phyloP scores from a whole-genome alignment of 208 protist genomes.

The Trichomonas gallinae region DNA sequence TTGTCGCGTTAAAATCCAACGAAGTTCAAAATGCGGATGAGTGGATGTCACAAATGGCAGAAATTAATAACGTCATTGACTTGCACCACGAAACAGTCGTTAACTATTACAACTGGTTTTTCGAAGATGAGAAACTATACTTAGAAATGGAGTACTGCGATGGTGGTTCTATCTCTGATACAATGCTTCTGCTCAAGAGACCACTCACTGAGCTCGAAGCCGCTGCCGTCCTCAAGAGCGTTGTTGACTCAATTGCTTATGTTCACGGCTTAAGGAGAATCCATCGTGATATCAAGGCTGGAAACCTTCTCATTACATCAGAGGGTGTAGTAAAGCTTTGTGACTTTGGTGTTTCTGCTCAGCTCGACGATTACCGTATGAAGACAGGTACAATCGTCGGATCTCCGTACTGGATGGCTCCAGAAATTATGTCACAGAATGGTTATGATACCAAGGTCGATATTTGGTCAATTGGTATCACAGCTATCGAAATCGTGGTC shows the following conservation, averaged over 20 bases:
- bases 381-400: slow-evolving; percentile 36
- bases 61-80: slow-evolving; percentile 4
- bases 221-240: slow-evolving; percentile 30
- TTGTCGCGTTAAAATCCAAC: background rate
- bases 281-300: slow-evolving; percentile 39
- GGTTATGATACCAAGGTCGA: slow-evolving; percentile 45
- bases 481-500: slow-evolving; percentile 45
- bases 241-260: slow-evolving; percentile 31
- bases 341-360: slow-evolving; percentile 44
- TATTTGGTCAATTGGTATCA: slow-evolving; percentile 53
- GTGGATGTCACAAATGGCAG: background rate
- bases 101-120: slow-evolving; percentile 5
- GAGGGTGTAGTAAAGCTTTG: slow-evolving; percentile 38
- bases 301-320: slow-evolving; percentile 38
- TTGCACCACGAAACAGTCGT: background rate
- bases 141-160: slow-evolving; percentile 17
- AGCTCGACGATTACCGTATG: slow-evolving; percentile 16
- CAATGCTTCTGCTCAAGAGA: background rate
- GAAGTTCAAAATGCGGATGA: background rate
- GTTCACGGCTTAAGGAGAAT: slow-evolving; percentile 30
- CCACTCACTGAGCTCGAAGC: background rate
- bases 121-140: background rate
- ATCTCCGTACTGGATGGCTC: slow-evolving; percentile 51
- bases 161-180: background rate
- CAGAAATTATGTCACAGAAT: slow-evolving; percentile 42